These are phyloP conservation scores for Coemansia erecta DNA, from an alignment of 192 early-diverging fungal species.

Conservation along the genomic window DNA sequence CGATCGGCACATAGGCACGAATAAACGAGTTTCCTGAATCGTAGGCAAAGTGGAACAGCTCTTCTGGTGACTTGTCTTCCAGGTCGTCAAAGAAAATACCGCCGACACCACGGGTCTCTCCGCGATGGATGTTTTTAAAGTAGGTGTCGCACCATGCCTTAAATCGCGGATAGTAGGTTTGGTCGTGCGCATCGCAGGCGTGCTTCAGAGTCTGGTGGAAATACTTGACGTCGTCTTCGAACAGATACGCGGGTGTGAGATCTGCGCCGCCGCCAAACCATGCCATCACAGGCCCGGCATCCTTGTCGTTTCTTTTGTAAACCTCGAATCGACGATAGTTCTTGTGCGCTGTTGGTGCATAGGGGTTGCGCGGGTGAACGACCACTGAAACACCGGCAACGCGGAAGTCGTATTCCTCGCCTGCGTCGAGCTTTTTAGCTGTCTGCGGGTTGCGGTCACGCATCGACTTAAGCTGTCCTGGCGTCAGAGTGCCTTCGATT, in stretches of 20 bases:
- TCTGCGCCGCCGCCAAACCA: conserved; percentile 99
- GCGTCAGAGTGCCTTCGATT: conserved; percentile 80
- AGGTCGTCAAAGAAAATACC: conserved; percentile 99
- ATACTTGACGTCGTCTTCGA: conserved; percentile 86
- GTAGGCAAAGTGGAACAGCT: conserved; percentile 82
- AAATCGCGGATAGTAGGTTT: conserved; percentile 79
- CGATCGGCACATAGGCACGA: conserved; percentile 84
- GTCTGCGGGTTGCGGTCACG: conserved; percentile 66
- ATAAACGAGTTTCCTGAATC: conserved; percentile 80
- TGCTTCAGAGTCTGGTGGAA: conserved; percentile 91
- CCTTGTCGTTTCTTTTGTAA: conserved; percentile 53
- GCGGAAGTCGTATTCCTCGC: conserved; percentile 73
- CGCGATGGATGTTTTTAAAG: conserved; percentile 83
- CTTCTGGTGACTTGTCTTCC: conserved; percentile 66
- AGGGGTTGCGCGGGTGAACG: conserved; percentile 93
- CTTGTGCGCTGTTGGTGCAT: conserved; percentile 93
- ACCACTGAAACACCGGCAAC: conserved; percentile 90
- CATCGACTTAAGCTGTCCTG: conserved; percentile 82
- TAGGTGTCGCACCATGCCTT: conserved; percentile 98
- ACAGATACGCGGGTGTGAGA: conserved; percentile 89
- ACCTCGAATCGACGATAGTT: conserved; percentile 99
- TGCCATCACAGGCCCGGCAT: conserved; percentile 65
- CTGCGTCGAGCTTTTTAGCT: conserved; percentile 56
- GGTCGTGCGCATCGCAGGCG: conserved; percentile 88
- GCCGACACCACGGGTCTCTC: conserved; percentile 89